Evolutionary conservation across 768 basidiomycete genomes (phyloP), one percentile per base, ranked within the genome.

Genomic region (Lactifluus subvellereus): DNA sequence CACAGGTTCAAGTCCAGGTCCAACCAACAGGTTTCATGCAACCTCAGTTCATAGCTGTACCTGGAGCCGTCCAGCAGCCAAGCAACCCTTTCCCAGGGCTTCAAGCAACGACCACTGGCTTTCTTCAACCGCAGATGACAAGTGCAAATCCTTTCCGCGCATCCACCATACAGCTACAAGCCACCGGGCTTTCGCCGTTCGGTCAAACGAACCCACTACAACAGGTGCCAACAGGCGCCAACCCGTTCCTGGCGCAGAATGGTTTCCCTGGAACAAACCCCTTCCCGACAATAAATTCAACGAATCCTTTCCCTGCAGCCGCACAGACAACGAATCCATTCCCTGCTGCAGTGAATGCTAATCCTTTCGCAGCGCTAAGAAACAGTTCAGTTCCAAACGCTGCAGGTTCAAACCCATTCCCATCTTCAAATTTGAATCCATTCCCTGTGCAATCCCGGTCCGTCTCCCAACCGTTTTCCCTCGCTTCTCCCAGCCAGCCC

Each of bases 101-200:
- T 35, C 82, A 81, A 61, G 77, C 81, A 27, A 86, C 88, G 71
- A 65, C 74, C 33, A 84, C 84, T 11, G 68, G 67, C 48, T 68
- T 76, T 68, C 59, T 78, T 55, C 82, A 80, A 70, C 80, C 86
- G 18, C 84, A 87, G 59, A 59, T 71, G 59, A 72, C 75, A 13
- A 72, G 76, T 22, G 68, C 78, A 48, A 94, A 94, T 73, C 92
- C 91, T 9, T 95, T 95, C 79, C 79, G 93, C 38, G 91, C 91
- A 73, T 89, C 83, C 67, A 82, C 86, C 80, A 62, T 66, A 18
- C 67, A 69, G 22, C 69, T 64, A 22, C 64, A 66, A 47, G 51
- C 66, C n/a, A 56, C 57, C 0, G 60, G 66, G n/a, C 6, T 64
- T 30, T 65, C 61, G 20, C 66, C 70, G 16, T 64, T 67, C 11